A percentile compares a stretch with the other conserved stretches of the same genome.
phyloP scores from a whole-genome alignment of 169 alveolate genomes.

The Theileria orientalis region DNA sequence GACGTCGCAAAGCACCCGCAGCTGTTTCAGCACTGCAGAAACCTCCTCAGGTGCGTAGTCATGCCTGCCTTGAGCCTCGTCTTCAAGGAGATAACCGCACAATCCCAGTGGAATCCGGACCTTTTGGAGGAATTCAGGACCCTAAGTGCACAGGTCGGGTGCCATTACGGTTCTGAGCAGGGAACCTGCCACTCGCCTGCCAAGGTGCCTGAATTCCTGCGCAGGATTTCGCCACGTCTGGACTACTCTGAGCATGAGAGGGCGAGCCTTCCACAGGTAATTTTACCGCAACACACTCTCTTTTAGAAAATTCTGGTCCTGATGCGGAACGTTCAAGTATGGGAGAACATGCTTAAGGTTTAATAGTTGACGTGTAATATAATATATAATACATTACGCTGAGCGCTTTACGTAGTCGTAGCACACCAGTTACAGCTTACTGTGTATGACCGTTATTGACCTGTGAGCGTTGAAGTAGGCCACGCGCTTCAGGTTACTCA shows the following conservation, averaged over 20 bases:
- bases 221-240: too few species aligned
- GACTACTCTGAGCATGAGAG: neutral
- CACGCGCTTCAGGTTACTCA: too few species aligned
- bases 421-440: too few species aligned
- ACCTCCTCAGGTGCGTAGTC: neutral
- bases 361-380: neutral
- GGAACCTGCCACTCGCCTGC: too few species aligned
- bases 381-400: neutral
- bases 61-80: neutral
- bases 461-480: too few species aligned
- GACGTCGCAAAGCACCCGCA: neutral
- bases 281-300: neutral
- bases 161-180: too few species aligned
- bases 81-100: neutral
- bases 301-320: neutral
- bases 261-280: conserved; percentile 1
- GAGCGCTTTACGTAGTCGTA: neutral
- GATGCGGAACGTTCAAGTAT: neutral
- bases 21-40: neutral
- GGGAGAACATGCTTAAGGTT: conserved; percentile 4
- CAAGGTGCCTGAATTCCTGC: too few species aligned
- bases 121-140: neutral
- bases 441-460: too few species aligned
- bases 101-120: neutral
- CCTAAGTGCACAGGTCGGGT: too few species aligned